Base-by-base conservation (phyloP, 345 rosid genomes). In the Salix dunnii region DNA sequence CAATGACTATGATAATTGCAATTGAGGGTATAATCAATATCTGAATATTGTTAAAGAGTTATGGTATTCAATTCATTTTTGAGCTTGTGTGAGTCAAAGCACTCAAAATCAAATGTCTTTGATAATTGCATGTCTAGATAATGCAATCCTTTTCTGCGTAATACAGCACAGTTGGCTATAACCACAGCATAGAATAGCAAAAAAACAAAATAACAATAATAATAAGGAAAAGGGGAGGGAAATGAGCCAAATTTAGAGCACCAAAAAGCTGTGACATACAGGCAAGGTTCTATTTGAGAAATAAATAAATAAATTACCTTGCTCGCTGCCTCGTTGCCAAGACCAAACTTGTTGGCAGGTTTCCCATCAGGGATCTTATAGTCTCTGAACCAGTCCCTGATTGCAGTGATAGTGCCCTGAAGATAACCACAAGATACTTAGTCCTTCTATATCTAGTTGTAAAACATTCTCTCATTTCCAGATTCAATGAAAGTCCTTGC, bases 351-450 rank as follows among this genome's bases (percentile, higher is more conserved):
- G 85, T 96, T 96, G 48, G 99, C 98, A 74, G 98, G 99, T 79
- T 96, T 96, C 49, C 97, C 99, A 81, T 96, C 99, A 6, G 97
- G 99, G 78, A 89, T 90, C 84, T 96, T 94, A 84, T 96, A 96
- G 83, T 96, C 98, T 79, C 97, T 90, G 76, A 96, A 94, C 99
- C 98, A 96, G 77, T 90, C 94, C 82, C 99, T 87, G 75, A 93
- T 89, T 31, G 94, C 93, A 33, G 92, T 89, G 1, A 96, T 88
- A 61, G 97, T 92, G 43, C 97, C 97, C 99, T 94, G 89, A 76
- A 75, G 49, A 83, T 18, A 76, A 80, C 31, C 11, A 64, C 51
- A 23, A 25, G 30, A 69, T 80, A 30, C 77, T 48, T 36, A 58
- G 63, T 3, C 14, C 25, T n/a, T 58, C 14, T 23, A 58, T 58